phyloP scores from a whole-genome alignment of 2,329 filamentous ascomycete species.

The Aspergillus pseudoterreus region DNA sequence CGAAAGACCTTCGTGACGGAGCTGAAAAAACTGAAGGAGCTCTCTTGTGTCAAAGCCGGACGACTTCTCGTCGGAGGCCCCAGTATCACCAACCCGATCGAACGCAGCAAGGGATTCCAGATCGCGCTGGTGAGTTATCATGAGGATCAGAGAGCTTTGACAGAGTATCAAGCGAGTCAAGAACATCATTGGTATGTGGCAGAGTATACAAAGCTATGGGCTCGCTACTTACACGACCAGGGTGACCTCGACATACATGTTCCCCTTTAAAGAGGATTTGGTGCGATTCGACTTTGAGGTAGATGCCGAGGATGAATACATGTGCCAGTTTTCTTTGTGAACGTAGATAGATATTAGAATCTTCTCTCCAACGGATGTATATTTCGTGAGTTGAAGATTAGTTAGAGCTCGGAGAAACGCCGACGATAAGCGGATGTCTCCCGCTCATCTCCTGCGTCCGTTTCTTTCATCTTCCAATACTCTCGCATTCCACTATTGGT shows the following conservation, averaged over 20 bases:
- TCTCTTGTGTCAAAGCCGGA: constrained; percentile 48
- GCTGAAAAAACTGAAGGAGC: constrained; percentile 46
- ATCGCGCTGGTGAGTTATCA: constrained; percentile 53
- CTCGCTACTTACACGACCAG: constrained; percentile 26
- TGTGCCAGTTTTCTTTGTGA: constrained; percentile 12
- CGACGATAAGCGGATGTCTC: too few species aligned
- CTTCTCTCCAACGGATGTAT: too few species aligned
- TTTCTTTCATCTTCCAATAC: too few species aligned
- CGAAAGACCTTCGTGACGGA: constrained; percentile 45
- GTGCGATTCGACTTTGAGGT: constrained; percentile 55
- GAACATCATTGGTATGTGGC: constrained; percentile 48
- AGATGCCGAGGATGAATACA: constrained; percentile 31
- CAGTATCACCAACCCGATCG: constrained; percentile 51
- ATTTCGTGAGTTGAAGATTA: too few species aligned
- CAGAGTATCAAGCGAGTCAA: constrained; percentile 50
- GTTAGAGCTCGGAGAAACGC: too few species aligned
- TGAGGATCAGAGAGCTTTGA: constrained; percentile 42
- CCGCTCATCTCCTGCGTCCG: too few species aligned
- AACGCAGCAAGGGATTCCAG: constrained; percentile 53
- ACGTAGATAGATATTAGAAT: neutral
- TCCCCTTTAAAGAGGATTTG: constrained; percentile 54
- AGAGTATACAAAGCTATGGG: neutral
- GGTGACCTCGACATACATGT: constrained; percentile 50
- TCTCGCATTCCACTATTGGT: too few species aligned
- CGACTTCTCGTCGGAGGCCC: constrained; percentile 52